Conservation (phyloP, 2,329 filamentous ascomycete genomes). For the Epichloe sylvatica region DNA sequence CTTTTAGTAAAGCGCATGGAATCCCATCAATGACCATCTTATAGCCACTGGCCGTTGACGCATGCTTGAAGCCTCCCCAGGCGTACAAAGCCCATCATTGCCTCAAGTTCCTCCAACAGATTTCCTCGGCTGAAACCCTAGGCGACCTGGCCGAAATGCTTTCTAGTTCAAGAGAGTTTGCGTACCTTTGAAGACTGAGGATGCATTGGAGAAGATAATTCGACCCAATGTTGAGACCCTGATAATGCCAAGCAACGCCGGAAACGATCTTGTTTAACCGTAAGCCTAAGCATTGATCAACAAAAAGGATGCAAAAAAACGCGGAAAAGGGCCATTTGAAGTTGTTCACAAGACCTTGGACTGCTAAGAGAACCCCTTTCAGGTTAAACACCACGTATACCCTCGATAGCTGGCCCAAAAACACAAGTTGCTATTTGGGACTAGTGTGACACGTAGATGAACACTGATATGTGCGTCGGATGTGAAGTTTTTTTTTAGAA, state of each 20-base stretch:
- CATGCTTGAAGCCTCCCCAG: neutral
- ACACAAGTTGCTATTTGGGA: neutral
- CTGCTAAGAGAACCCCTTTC: neutral
- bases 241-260: neutral
- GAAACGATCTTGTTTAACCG: neutral
- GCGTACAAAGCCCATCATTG: neutral
- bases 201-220: slow-evolving; percentile 2
- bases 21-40: neutral
- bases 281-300: neutral
- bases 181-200: slow-evolving; percentile 6
- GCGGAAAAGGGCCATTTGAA: neutral
- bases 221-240: neutral
- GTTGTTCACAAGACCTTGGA: neutral
- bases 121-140: neutral
- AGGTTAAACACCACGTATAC: neutral
- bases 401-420: neutral
- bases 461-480: neutral
- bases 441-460: neutral
- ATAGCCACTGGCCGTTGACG: neutral
- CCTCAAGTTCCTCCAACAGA: neutral
- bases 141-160: neutral
- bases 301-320: neutral
- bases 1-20: neutral
- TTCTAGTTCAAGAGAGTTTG: neutral
- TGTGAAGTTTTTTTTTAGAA: too few relatives aligned